These are phyloP conservation scores for Cladosporium oxysporum DNA, from an alignment of 2,329 filamentous ascomycete species.

Conservation along the genomic window DNA sequence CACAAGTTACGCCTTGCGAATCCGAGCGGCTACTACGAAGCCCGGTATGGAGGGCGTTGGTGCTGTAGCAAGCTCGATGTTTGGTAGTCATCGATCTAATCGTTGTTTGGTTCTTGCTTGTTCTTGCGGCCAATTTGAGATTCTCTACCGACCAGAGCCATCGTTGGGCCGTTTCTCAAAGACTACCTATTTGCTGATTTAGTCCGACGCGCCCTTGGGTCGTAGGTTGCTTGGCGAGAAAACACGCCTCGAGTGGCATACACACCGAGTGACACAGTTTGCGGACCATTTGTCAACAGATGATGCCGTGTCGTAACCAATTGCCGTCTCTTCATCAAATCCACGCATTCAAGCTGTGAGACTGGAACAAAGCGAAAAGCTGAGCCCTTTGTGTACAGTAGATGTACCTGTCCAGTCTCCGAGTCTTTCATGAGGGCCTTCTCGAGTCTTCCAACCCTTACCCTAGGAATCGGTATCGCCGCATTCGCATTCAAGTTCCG, in stretches of 20 bases:
- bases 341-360: conserved; percentile 22
- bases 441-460: neutral
- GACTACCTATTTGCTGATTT: too few relatives aligned
- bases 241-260: too few relatives aligned
- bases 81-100: too few relatives aligned
- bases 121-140: too few relatives aligned
- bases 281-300: too few relatives aligned
- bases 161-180: too few relatives aligned
- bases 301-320: too few relatives aligned
- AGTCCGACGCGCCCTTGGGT: too few relatives aligned
- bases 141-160: too few relatives aligned
- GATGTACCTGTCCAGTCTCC: neutral
- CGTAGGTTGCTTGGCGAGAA: too few relatives aligned
- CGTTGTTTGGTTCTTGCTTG: neutral
- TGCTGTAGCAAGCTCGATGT: neutral
- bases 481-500: neutral
- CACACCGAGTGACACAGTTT: too few relatives aligned
- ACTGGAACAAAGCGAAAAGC: neutral
- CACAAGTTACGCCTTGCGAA: neutral
- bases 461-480: neutral
- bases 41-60: neutral
- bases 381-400: neutral
- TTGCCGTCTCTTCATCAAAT: too few relatives aligned
- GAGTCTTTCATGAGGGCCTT: neutral
- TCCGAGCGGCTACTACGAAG: neutral